These are phyloP conservation scores for Colletotrichum paranaense DNA, from an alignment of 2,329 filamentous ascomycete genomes.

Conservation along the genomic window DNA sequence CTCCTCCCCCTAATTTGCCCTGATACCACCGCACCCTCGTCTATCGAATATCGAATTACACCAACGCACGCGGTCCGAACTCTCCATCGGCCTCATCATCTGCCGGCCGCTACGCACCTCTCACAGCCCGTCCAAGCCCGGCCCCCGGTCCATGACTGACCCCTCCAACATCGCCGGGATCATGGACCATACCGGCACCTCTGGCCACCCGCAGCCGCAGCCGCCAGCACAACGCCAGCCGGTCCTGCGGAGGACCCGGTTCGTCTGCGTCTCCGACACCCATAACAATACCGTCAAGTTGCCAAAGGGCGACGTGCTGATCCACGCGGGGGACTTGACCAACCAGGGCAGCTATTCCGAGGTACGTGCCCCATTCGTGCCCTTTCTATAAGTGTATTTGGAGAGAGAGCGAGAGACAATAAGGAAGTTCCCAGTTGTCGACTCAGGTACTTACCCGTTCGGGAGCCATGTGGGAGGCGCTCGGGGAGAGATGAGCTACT, in stretches of 20 bases:
- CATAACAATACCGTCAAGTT: conserved; percentile 75
- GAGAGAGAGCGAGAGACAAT: neutral
- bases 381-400: neutral
- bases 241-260: conserved; percentile 63
- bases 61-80: neutral
- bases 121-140: neutral
- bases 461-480: conserved; percentile 14
- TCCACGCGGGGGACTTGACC: conserved; percentile 82
- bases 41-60: neutral
- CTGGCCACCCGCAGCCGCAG: neutral
- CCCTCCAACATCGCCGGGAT: neutral
- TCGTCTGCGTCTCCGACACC: conserved; percentile 83
- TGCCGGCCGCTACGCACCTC: neutral
- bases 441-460: neutral
- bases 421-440: conserved; percentile 9
- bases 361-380: conserved; percentile 44
- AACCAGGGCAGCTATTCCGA: conserved; percentile 75
- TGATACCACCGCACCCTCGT: neutral
- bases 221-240: neutral
- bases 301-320: conserved; percentile 78
- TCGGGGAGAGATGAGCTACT: conserved; percentile 8
- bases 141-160: conserved; percentile 1
- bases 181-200: conserved; percentile 18
- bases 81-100: conserved; percentile 1
- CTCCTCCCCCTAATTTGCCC: neutral